Conservation (phyloP, 1,284 basidiomycete genomes). For the Schizopora paradoxa region DNA sequence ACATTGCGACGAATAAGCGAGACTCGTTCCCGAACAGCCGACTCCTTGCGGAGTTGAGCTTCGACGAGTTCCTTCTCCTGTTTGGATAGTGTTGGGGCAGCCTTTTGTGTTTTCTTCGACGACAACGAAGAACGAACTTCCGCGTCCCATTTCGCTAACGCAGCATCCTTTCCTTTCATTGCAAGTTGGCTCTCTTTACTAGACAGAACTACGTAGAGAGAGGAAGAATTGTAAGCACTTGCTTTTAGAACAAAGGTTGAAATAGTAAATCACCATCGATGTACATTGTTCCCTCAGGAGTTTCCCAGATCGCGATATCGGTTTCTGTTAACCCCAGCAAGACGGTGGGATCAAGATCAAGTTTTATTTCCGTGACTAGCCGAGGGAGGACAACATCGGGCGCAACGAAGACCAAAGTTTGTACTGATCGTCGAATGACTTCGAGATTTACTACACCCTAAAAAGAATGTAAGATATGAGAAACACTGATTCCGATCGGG, state of each 20-base stretch:
- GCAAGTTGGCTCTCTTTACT: constrained; percentile 48
- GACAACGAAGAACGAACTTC: constrained; percentile 84
- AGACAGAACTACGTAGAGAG: constrained; percentile 49
- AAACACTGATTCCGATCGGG: neutral
- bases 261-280: constrained; percentile 58
- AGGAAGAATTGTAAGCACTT: constrained; percentile 7
- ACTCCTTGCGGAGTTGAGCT: constrained; percentile 78
- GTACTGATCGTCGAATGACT: constrained; percentile 35
- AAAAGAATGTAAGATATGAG: neutral
- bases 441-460: neutral
- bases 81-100: constrained; percentile 60
- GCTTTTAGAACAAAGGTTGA: neutral
- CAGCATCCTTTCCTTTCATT: constrained; percentile 81
- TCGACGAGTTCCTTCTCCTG: constrained; percentile 77
- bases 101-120: constrained; percentile 55
- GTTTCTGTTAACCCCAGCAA: constrained; percentile 63
- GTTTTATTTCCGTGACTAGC: constrained; percentile 59
- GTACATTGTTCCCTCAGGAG: constrained; percentile 73
- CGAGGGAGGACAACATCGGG: constrained; percentile 63
- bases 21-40: constrained; percentile 58
- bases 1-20: constrained; percentile 47
- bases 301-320: constrained; percentile 81
- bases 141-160: constrained; percentile 89
- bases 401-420: constrained; percentile 76
- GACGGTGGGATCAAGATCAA: constrained; percentile 54